These are phyloP conservation scores for Medicago truncatula DNA, from an alignment of 306 rosid genomes.

Conservation along the genomic window MtrunA17r5.0-ANR NC_053045.1:8250501-8251000, in stretches of 20 bases:
- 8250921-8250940: not conserved
- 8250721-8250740: not conserved
- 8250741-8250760: not conserved
- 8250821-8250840: constrained; percentile 60
- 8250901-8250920: constrained; percentile 63
- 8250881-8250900: constrained; percentile 56
- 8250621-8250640: not conserved
- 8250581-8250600: no score
- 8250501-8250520: not conserved
- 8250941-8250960: constrained; percentile 10
- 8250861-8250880: constrained; percentile 47
- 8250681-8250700: not conserved
- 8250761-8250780: not conserved
- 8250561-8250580: no score
- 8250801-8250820: constrained; percentile 62
- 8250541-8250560: no score
- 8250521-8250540: no score
- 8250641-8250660: not conserved
- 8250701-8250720: not conserved
- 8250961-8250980: not conserved
- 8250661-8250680: not conserved
- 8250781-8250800: constrained; percentile 38
- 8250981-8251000: not conserved
- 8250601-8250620: not conserved
- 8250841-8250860: constrained; percentile 59